A percentile compares a stretch with the other conserved stretches of the same genome.
phyloP scores from a whole-genome alignment of 1,284 basidiomycete genomes.

The Trametes polyzona region DNA sequence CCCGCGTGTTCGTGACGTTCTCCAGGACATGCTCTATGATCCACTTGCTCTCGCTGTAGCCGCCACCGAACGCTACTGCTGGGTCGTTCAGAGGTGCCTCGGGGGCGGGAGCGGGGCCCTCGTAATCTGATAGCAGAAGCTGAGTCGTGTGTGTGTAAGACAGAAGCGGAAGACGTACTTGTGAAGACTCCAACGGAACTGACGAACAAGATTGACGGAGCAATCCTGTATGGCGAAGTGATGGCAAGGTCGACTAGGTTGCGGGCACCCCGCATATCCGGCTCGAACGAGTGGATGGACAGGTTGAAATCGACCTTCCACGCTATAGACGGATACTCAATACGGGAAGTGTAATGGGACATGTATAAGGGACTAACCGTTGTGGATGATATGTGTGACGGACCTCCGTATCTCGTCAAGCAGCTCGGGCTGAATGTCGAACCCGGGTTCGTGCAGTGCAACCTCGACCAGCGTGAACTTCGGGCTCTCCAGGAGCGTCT shows the following conservation, averaged over 20 bases:
- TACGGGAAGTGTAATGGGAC: no score
- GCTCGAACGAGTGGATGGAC: conserved; percentile 27
- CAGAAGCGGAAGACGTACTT: conserved; percentile 10
- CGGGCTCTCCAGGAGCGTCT: conserved; percentile 27
- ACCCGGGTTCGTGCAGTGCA: conserved; percentile 31
- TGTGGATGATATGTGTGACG: conserved; percentile 36
- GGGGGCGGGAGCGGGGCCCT: conserved; percentile 10
- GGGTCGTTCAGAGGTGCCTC: conserved; percentile 27
- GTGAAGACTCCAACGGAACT: conserved; percentile 38
- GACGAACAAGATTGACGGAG: conserved; percentile 35
- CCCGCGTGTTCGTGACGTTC: conserved; percentile 25
- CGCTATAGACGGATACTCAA: conserved; percentile 22
- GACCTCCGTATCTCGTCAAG: conserved; percentile 33
- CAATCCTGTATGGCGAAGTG: conserved; percentile 22
- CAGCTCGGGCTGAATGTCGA: conserved; percentile 33
- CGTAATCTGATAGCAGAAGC: conserved; percentile 11
- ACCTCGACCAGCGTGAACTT: conserved; percentile 42
- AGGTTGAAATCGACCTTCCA: conserved; percentile 45
- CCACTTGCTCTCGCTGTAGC: conserved; percentile 48
- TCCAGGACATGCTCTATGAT: conserved; percentile 39
- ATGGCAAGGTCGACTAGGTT: conserved; percentile 34
- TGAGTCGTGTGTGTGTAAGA: not conserved
- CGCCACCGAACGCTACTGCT: conserved; percentile 36
- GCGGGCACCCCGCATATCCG: conserved; percentile 25
- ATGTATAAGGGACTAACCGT: conserved; percentile 27